phyloP scores from a whole-genome alignment of 257 asterid genomes.

The Rehmannia glutinosa region DNA sequence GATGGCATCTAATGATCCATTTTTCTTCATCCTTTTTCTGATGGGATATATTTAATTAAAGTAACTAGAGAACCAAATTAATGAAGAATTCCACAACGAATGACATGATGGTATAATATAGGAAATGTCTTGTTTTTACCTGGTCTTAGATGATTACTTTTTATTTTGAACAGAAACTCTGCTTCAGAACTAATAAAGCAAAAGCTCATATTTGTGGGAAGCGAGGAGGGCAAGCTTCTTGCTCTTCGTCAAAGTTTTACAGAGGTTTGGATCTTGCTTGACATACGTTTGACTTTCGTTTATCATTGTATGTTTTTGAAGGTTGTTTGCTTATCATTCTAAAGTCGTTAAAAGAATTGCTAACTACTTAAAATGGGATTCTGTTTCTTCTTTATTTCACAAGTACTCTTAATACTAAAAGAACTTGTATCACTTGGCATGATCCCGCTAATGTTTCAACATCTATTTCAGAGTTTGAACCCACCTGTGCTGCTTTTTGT shows the following conservation, averaged over 20 bases:
- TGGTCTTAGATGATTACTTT: not conserved
- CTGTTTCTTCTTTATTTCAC: not conserved
- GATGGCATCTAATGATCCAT: not conserved
- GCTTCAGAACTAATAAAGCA: conserved; percentile 84
- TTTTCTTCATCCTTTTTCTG: not conserved
- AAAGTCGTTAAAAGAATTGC: not conserved
- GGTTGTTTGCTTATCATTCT: not conserved
- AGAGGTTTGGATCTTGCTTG: conserved; percentile 39
- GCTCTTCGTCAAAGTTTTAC: conserved; percentile 88
- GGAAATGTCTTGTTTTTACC: not conserved
- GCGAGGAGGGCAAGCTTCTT: conserved; percentile 93
- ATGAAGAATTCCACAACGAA: not conserved
- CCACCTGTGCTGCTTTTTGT: conserved; percentile 77
- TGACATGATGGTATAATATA: not conserved
- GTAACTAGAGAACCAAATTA: not conserved
- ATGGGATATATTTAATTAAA: not conserved
- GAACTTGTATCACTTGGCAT: not conserved
- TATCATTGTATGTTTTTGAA: not conserved
- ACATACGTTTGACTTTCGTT: not conserved
- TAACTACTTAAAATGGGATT: not conserved
- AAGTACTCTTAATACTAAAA: not conserved
- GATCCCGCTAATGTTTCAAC: not conserved
- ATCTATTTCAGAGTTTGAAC: conserved; percentile 54
- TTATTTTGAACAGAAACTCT: conserved; percentile 51
- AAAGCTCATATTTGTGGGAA: conserved; percentile 77